Base-by-base conservation (phyloP, 2,329 filamentous ascomycete genomes). In the Sporothrix brasiliensis region DNA sequence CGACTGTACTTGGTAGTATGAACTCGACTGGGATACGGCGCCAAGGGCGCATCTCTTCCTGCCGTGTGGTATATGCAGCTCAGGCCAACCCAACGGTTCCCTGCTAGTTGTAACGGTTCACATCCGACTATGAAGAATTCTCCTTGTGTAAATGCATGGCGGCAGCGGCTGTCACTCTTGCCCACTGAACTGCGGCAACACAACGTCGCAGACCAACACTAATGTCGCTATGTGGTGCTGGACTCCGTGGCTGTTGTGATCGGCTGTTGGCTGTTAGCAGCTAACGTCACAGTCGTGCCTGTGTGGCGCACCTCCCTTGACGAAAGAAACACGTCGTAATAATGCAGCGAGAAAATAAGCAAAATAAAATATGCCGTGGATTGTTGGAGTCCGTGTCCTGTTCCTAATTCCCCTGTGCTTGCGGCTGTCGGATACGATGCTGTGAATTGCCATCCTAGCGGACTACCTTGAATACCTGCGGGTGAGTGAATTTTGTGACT, bases 231-330 rank as follows among this genome's bases (percentile, higher is more conserved):
- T 21, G 16, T n/a, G 49, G 49, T 50, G 27, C 39, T 61, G 56
- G 34, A 34, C 34, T 34, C 34, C n/a, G 6, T 21, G 34, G 2
- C 9, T 7, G 49, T 30, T 54, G 4, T 67, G 27, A 3, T 56
- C 24, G 21, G 21, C 56, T 39, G 27, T 16, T 67, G 30, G 39
- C 47, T 56, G 21, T 44, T 54, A 19, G 34, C 16, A 27, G 10
- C 13, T 13, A 56, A 44, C 49, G 65, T 67, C 65, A 56, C 65
- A 67, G 14, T 30, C 39, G 65, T 67, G 49, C 50, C 65, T 67
- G 65, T 67, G 65, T 67, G 65, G 65, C 65, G 50, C 65, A 52
- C 19, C 27, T 34, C 63, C 63, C 2, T 16, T 39, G 44, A 34
- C 21, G 27, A 66, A 21, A 67, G 30, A n/a, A 44, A 44, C 41